phyloP scores from a whole-genome alignment of 108 stramenopile species.

The Skeletonema grethae region DNA sequence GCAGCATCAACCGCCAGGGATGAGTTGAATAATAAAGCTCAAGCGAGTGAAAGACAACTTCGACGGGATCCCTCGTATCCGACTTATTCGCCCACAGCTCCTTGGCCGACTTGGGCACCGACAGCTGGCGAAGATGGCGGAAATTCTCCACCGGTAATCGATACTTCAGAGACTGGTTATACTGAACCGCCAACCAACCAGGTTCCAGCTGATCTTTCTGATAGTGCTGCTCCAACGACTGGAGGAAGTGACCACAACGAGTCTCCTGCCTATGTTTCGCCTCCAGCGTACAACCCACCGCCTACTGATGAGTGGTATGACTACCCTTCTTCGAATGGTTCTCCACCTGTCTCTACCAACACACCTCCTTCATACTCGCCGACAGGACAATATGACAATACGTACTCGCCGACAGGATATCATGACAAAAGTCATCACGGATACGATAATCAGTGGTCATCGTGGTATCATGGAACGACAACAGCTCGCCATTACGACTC shows the following conservation, averaged over 20 bases:
- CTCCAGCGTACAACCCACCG: not conserved
- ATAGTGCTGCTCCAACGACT: not conserved
- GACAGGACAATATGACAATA: not conserved
- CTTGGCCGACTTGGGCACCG: slow-evolving; percentile 1
- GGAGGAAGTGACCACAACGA: not conserved
- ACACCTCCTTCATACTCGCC: not conserved
- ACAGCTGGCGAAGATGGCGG: not conserved
- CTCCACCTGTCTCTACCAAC: not conserved
- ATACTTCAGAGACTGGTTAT: too few relatives aligned
- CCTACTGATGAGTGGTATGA: too few relatives aligned
- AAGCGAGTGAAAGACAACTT: not conserved
- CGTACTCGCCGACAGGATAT: not conserved
- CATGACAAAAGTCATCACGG: not conserved
- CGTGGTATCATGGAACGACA: not conserved
- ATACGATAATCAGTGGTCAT: not conserved
- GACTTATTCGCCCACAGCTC: not conserved
- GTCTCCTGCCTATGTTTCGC: not conserved
- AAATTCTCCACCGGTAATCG: not conserved
- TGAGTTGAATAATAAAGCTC: not conserved
- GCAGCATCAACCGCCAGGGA: not conserved
- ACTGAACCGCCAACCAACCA: too few relatives aligned
- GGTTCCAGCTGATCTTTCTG: too few relatives aligned
- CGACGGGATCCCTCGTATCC: not conserved
- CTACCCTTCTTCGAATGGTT: not conserved
- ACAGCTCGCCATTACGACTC: not conserved